Evolutionary conservation across 2,329 filamentous ascomycete genomes (phyloP).

Genomic region (Cryoendolithus antarcticus): DNA sequence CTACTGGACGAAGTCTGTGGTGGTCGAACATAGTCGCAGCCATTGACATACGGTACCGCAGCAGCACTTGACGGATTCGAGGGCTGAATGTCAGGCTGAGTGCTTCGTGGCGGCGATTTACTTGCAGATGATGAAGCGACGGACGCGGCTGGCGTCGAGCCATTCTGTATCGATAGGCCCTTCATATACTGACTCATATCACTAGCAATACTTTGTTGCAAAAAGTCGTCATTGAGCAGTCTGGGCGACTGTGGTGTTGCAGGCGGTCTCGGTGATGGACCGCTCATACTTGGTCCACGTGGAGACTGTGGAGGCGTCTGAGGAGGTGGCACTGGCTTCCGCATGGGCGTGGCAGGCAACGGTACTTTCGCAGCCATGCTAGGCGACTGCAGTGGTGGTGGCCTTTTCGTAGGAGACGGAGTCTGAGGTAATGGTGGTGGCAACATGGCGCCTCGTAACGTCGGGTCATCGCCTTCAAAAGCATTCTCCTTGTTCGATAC

Average conservation of each 20-base stretch:
- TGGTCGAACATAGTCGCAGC: too few relatives aligned
- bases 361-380: constrained; percentile 31
- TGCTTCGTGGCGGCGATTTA: too few relatives aligned
- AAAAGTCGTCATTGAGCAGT: constrained; percentile 31
- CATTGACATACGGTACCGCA: too few relatives aligned
- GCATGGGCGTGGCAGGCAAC: constrained; percentile 34
- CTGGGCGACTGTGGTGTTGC: constrained; percentile 21
- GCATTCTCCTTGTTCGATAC: constrained; percentile 24
- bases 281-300: constrained; percentile 16
- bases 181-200: constrained; percentile 30
- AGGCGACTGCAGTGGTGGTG: constrained; percentile 24
- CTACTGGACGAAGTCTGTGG: too few relatives aligned
- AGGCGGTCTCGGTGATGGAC: constrained; percentile 18
- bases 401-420: constrained; percentile 32
- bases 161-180: constrained; percentile 20
- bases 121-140: too few relatives aligned
- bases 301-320: constrained; percentile 23
- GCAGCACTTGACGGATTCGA: too few relatives aligned
- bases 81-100: too few relatives aligned
- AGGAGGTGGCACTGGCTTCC: constrained; percentile 23
- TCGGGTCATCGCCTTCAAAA: constrained; percentile 14
- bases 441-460: constrained; percentile 18
- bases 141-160: constrained; percentile 8
- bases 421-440: constrained; percentile 25
- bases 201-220: constrained; percentile 36